Evolutionary conservation across 106 monocot species (phyloP), one percentile per base, ranked within the genome.

Genomic region (Chionographis japonica): DNA sequence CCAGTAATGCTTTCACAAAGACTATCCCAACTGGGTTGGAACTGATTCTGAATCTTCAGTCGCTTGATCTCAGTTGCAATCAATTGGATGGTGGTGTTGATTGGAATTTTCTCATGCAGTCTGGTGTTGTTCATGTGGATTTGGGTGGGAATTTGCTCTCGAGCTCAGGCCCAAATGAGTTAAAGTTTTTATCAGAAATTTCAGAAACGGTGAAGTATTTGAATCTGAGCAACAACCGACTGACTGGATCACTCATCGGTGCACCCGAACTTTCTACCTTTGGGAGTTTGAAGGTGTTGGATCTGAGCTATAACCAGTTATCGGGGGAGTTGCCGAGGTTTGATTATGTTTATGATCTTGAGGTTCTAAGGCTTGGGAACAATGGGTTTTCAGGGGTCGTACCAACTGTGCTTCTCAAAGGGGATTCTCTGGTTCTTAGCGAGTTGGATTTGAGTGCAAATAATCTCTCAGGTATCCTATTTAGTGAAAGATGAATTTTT

Each of bases 281-380:
- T 87, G 97, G 97, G 76, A 97, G 66, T 52, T 72, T 92, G 80
- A 89, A 87, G 64, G 87, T 85, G 58, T 65, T 97, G 87, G 97
- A 97, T 75, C 83, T 97, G 80, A 92, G 97, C 74, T 72, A 87
- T 71, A 97, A 97, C 79, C 82, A 68, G 59, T 66, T 97, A 37
- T 78, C 84, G 0, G 97, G 97, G 37, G 86, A 89, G 50, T 68
- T 97, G 57, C 97, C 97, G 4, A 92, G 89, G 20, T 97, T 97
- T 69, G 80, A 97, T 65, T 97, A 97, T 87, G 97, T 80, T 6
- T 97, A 97, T 82, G 86, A 97, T 71, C 89, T 97, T 72, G 92
- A 97, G 69, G 82, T 97, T 68, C 66, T 97, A 12, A 81, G 87
- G 74, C 79, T 97, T 4, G 86, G 83, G 52, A 90, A 85, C 68